A percentile compares a stretch with the other conserved stretches of the same genome.
phyloP scores from a whole-genome alignment of 2,329 filamentous ascomycete genomes.

The Aureobasidium sp. region DNA sequence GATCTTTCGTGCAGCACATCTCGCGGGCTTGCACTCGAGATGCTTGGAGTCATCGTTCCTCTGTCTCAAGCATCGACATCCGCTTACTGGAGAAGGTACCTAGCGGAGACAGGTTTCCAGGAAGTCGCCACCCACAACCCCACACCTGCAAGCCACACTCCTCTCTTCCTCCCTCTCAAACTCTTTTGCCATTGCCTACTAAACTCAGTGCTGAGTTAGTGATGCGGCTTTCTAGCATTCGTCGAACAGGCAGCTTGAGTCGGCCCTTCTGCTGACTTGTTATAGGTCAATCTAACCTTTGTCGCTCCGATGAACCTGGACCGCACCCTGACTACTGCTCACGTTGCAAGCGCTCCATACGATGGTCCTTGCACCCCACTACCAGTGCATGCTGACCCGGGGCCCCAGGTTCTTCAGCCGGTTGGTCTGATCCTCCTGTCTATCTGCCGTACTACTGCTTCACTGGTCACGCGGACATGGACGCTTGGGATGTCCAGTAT shows the following conservation, averaged over 20 bases:
- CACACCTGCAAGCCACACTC: background rate
- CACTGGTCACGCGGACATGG: constrained; percentile 5
- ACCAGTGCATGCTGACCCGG: background rate
- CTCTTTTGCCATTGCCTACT: background rate
- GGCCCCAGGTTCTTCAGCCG: background rate
- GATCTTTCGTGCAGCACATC: background rate
- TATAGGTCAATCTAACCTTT: background rate
- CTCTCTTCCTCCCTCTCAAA: background rate
- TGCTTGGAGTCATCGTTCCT: background rate
- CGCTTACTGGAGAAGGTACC: background rate
- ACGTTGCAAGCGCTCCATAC: background rate
- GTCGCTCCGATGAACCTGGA: background rate
- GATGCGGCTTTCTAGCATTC: background rate
- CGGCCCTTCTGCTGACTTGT: background rate
- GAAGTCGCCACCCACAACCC: background rate
- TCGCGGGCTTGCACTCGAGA: background rate
- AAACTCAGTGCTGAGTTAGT: background rate
- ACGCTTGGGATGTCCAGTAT: background rate
- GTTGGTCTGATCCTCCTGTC: background rate
- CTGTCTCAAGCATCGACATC: background rate
- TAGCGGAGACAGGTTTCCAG: background rate
- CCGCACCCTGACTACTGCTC: background rate
- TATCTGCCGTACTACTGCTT: background rate
- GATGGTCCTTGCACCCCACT: background rate
- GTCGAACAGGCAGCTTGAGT: background rate